Evolutionary conservation across 2,329 filamentous ascomycete species (phyloP).

Genomic region (Pseudopyrenochaeta lycopersici): DNA sequence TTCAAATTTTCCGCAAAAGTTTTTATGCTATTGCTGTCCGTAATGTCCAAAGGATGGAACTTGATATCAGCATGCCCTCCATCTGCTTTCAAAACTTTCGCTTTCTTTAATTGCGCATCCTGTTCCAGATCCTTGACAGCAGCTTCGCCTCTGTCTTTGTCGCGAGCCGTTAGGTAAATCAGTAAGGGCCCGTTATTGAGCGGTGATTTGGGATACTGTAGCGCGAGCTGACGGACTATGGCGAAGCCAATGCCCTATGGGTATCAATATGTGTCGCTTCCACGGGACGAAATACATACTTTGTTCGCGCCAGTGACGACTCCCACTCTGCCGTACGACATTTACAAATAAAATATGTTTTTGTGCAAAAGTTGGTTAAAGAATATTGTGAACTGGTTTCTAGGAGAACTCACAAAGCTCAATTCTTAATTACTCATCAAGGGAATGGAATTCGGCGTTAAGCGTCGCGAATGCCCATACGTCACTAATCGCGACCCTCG

Average conservation of each 20-base stretch:
- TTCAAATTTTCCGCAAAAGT: constrained; percentile 54
- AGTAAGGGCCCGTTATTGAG: constrained; percentile 58
- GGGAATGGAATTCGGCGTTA: constrained; percentile 3
- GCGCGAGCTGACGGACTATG: constrained; percentile 63
- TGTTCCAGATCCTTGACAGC: constrained; percentile 55
- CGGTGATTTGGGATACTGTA: constrained; percentile 61
- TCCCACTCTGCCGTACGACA: constrained; percentile 54
- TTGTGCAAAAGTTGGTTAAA: not conserved
- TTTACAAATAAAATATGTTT: constrained; percentile 10
- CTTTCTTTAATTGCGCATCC: constrained; percentile 56
- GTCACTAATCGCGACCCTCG: constrained; percentile 15
- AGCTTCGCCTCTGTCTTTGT: constrained; percentile 57
- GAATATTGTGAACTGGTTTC: not conserved
- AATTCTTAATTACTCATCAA: not conserved
- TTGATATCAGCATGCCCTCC: constrained; percentile 55
- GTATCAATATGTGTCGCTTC: constrained; percentile 6
- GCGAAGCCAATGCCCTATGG: constrained; percentile 56
- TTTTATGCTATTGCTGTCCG: constrained; percentile 55
- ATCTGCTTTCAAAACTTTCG: constrained; percentile 54
- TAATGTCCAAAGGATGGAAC: constrained; percentile 60
- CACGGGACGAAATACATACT: constrained; percentile 27
- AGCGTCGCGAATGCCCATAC: constrained; percentile 1
- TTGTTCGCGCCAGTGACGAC: constrained; percentile 66
- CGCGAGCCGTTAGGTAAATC: constrained; percentile 64
- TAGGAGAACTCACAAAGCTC: not conserved